Conservation (phyloP, 345 rosid genomes). For the Arabis alpina region DNA sequence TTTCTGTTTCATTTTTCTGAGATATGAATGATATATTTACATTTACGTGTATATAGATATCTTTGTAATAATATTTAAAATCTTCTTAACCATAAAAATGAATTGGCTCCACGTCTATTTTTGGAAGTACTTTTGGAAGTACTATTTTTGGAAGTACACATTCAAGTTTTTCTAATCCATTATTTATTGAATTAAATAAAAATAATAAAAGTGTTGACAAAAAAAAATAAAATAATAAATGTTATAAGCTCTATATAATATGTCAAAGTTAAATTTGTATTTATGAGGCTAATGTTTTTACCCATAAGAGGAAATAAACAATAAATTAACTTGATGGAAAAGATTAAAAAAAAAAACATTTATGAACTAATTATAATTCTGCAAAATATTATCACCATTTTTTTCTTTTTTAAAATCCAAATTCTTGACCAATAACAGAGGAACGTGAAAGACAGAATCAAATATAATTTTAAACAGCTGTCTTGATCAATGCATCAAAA, state of each 20-base stretch:
- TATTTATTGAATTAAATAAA: background rate
- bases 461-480: conserved; percentile 28
- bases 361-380: background rate
- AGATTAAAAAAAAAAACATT: background rate
- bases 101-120: conserved; percentile 31
- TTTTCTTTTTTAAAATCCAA: background rate
- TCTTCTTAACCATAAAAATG: background rate
- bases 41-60: background rate
- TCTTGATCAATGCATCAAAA: conserved; percentile 37
- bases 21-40: background rate
- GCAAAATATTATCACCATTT: conserved; percentile 6
- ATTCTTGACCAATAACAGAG: conserved; percentile 24
- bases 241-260: background rate
- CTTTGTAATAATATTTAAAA: background rate
- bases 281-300: background rate
- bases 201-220: background rate
- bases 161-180: background rate
- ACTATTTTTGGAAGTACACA: background rate
- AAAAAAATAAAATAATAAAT: background rate
- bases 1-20: background rate
- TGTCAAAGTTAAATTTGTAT: background rate
- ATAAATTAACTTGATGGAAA: background rate
- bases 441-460: conserved; percentile 35
- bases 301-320: conserved; percentile 14
- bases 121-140: background rate